Evolutionary conservation across 106 monocot species (phyloP).

Genomic region (Alisma plantagoaquatica): DNA sequence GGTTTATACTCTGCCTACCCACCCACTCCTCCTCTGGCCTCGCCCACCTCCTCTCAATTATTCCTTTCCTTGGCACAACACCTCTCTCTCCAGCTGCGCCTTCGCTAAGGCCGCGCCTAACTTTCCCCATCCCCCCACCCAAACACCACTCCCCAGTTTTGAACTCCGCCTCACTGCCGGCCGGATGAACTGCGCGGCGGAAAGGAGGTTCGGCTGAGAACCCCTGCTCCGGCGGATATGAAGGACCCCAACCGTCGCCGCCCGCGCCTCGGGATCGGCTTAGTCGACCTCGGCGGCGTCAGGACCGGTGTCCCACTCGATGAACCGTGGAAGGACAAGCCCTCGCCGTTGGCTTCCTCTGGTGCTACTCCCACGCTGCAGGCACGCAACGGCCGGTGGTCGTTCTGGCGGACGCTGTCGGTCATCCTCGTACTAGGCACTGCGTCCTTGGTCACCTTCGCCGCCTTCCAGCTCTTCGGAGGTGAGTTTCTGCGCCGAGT

Average conservation of each 20-base stretch:
- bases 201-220: too few relatives aligned
- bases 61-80: too few relatives aligned
- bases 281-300: background rate
- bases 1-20: too few relatives aligned
- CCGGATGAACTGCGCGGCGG: too few relatives aligned
- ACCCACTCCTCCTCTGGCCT: too few relatives aligned
- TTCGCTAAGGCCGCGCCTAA: too few relatives aligned
- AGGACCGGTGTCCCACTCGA: background rate
- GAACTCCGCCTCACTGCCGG: too few relatives aligned
- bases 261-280: background rate
- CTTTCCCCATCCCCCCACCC: too few relatives aligned
- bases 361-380: background rate
- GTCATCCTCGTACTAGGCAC: background rate
- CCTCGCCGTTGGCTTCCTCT: background rate
- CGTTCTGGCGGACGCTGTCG: background rate
- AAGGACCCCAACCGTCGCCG: slow-evolving; percentile 16
- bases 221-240: background rate
- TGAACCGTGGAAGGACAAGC: background rate
- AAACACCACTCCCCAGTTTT: too few relatives aligned
- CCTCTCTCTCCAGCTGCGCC: too few relatives aligned
- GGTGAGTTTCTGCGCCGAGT: background rate
- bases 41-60: too few relatives aligned
- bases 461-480: slow-evolving; percentile 6
- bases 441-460: slow-evolving; percentile 4
- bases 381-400: background rate